A percentile compares a stretch with the other conserved stretches of the same genome.
These are phyloP conservation scores for Phytopythium boreale DNA, from an alignment of 352 stramenopile species.

Conservation along the genomic window DNA sequence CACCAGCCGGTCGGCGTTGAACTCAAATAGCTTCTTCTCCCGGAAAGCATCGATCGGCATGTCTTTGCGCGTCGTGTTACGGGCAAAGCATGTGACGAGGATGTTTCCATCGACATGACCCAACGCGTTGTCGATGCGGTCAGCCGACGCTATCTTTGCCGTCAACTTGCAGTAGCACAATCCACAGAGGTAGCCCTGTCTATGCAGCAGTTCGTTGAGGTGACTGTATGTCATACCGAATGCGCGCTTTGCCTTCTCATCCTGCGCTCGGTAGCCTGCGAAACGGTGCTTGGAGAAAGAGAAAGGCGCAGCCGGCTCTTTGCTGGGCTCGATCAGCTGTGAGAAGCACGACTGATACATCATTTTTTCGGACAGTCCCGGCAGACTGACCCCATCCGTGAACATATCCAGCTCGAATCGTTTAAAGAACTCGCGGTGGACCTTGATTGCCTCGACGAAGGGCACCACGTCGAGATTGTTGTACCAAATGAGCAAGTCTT, in stretches of 20 bases:
- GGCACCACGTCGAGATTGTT: conserved; percentile 27
- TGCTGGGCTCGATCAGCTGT: conserved; percentile 8
- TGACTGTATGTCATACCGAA: conserved; percentile 18
- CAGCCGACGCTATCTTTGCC: conserved; percentile 19
- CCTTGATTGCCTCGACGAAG: conserved; percentile 16
- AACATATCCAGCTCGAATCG: conserved; percentile 27
- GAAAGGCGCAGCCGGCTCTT: conserved; percentile 13
- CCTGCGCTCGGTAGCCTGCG: conserved; percentile 20
- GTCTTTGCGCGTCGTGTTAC: conserved; percentile 17
- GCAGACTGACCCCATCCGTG: conserved; percentile 15
- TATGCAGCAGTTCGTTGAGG: conserved; percentile 13
- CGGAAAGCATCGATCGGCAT: conserved; percentile 14
- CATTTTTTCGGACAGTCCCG: conserved; percentile 18
- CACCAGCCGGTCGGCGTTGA: conserved; percentile 14
- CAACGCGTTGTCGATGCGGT: conserved; percentile 18
- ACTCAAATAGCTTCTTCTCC: conserved; percentile 17
- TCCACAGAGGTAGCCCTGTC: conserved; percentile 22
- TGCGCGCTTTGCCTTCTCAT: conserved; percentile 13
- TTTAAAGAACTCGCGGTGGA: conserved; percentile 15
- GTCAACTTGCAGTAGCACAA: conserved; percentile 19
- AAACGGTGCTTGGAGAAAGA: conserved; percentile 12
- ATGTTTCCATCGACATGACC: conserved; percentile 12
- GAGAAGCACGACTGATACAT: conserved; percentile 23
- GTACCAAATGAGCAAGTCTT: conserved; percentile 30
- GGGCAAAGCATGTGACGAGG: conserved; percentile 14